Evolutionary conservation across 495 filamentous ascomycete genomes (phyloP), one percentile per base, ranked within the genome.

Genomic region (Aspergillus haitiensis): DNA sequence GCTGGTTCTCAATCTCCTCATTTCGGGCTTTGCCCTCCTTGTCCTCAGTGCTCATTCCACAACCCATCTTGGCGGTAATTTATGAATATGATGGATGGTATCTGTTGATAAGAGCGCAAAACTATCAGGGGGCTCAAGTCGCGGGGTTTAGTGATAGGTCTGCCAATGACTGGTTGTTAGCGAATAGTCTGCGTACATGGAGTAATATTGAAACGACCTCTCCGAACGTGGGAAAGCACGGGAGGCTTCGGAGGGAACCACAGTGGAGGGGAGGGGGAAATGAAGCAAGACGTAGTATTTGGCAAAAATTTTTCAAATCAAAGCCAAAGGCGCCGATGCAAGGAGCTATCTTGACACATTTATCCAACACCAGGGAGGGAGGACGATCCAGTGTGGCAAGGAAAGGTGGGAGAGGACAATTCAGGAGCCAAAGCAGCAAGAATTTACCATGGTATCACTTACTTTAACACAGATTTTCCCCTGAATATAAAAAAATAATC

Each of bases 1-100:
- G 81, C 82, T 93, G 89, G 76, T 96, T 97, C 78, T 98, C 94
- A 71, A 98, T 98, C 86, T 97, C 92, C 82, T 97, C 94, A 76
- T 98, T 98, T 67, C 93, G 86, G 77, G 90, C 87, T 89, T 96
- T 97, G 78, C 94, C 95, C 91, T 98, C 94, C 91, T 96, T 97
- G 80, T 97, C 94, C 84, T 98, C 94, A 68, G 95, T 96, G 71
- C 95, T 98, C 92, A 97, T 96, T 76, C 92, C 93, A 76, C 94
- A 98, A 87, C 94, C 94, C 94, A 98, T 98, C 65, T 84, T 91
- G 90, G 70, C 83, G 73, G 73, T 64, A 5, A 37, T 68, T 31
- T 64, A 60, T 15, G 42, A 59, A 52, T 52, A 71, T 37, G 53
- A 56, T 53, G 47, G 53, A 59, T 21, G 55, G 53, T 55, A 55